Conservation (phyloP, 129 eudicot genomes). For the Tanacetum coccineum region DNA sequence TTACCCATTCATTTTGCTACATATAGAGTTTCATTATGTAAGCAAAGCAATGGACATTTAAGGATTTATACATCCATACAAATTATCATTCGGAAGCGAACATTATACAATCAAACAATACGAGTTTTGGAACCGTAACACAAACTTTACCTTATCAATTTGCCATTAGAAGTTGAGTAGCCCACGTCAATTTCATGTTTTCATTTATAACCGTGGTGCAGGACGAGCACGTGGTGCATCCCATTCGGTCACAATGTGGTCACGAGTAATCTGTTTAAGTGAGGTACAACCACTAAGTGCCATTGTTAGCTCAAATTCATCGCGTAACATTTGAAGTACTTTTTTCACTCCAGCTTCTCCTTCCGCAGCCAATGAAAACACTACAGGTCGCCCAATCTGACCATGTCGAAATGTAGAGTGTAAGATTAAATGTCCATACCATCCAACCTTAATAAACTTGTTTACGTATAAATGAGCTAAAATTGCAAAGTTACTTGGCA, state of each 20-base stretch:
- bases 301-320: constrained; percentile 92
- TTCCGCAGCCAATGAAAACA: constrained; percentile 86
- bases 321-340: constrained; percentile 85
- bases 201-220: constrained; percentile 48
- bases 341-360: constrained; percentile 95
- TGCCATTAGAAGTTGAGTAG: constrained; percentile 9
- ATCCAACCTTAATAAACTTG: background rate
- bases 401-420: background rate
- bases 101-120: constrained; percentile 30
- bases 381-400: constrained; percentile 85
- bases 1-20: background rate
- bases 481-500: background rate
- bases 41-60: constrained; percentile 19
- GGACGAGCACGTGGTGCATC: constrained; percentile 59
- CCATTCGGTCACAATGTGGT: constrained; percentile 80
- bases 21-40: constrained; percentile 3
- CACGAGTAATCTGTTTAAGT: constrained; percentile 66
- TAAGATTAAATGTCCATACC: background rate
- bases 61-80: constrained; percentile 28
- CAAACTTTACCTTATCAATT: constrained; percentile 29
- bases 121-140: constrained; percentile 27
- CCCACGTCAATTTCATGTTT: constrained; percentile 10
- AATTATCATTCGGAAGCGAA: constrained; percentile 21
- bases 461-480: background rate
- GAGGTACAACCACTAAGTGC: constrained; percentile 89